These are phyloP conservation scores for Bipolaris sorokiniana DNA, from an alignment of 2,329 filamentous ascomycete species.

Conservation along the genomic window DNA sequence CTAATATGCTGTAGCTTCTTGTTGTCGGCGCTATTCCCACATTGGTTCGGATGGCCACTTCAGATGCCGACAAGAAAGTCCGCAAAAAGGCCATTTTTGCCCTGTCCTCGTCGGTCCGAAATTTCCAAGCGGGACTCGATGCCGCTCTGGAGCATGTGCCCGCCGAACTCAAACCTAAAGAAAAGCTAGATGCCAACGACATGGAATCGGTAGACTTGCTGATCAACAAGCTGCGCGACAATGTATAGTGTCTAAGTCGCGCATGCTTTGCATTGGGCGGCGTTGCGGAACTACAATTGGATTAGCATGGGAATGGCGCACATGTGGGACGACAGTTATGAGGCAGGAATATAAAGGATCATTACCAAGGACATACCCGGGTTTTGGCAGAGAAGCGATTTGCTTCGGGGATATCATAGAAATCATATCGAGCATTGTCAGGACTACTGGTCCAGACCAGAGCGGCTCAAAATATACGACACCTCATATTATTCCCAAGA, in stretches of 20 bases:
- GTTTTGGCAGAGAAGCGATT: slow-evolving; percentile 1
- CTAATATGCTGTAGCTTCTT: slow-evolving; percentile 53
- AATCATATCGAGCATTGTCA: slow-evolving; percentile 5
- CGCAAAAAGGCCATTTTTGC: slow-evolving; percentile 89
- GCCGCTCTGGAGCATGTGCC: slow-evolving; percentile 71
- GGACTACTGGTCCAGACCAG: background rate
- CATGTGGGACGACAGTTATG: background rate
- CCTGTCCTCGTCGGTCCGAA: slow-evolving; percentile 82
- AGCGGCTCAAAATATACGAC: slow-evolving; percentile 2
- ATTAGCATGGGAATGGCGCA: slow-evolving; percentile 29
- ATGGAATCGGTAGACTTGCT: slow-evolving; percentile 86
- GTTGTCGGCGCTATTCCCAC: slow-evolving; percentile 70
- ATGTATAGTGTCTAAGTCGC: slow-evolving; percentile 20
- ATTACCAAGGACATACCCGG: slow-evolving; percentile 9
- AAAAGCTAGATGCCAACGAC: slow-evolving; percentile 76
- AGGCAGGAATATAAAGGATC: background rate
- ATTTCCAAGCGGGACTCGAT: slow-evolving; percentile 79
- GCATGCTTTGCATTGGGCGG: slow-evolving; percentile 27
- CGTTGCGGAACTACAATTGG: slow-evolving; percentile 29
- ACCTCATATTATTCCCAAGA: slow-evolving; percentile 45
- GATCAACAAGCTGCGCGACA: slow-evolving; percentile 65
- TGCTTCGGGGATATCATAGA: background rate
- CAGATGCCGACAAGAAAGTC: slow-evolving; percentile 67
- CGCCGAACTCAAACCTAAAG: slow-evolving; percentile 62
- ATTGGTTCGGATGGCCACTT: slow-evolving; percentile 69